A percentile compares a stretch with the other conserved stretches of the same genome.
Evolutionary conservation across 2,329 filamentous ascomycete species (phyloP).

Genomic region (Daldinia sp.): DNA sequence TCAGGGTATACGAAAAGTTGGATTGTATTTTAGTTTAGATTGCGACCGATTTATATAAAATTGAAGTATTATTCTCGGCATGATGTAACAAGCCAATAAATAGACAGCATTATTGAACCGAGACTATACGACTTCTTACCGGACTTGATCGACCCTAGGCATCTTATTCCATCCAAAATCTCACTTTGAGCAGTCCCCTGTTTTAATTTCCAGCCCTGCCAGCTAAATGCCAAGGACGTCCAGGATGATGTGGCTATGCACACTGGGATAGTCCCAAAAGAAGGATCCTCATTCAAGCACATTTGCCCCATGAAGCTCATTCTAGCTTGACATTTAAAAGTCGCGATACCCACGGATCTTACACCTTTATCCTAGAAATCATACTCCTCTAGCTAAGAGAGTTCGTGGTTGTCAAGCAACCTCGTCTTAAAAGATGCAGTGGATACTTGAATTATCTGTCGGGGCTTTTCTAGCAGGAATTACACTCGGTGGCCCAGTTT

Average conservation of each 20-base stretch:
- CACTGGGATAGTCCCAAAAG: not conserved
- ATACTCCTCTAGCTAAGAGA: not conserved
- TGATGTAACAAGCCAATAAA: not conserved
- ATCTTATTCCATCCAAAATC: no score
- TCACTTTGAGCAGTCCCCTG: not conserved
- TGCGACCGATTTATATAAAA: not conserved
- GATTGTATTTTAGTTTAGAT: not conserved
- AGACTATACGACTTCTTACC: not conserved
- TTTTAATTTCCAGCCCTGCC: constrained; percentile 3
- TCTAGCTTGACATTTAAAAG: not conserved
- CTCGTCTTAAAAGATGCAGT: not conserved
- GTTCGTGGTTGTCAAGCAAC: not conserved
- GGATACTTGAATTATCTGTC: not conserved
- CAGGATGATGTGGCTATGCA: constrained; percentile 1
- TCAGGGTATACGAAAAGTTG: not conserved
- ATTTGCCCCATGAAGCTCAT: not conserved
- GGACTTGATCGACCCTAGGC: not conserved
- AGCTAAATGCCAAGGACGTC: not conserved
- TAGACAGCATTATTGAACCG: not conserved
- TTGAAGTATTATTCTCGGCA: not conserved
- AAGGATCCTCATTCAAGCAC: not conserved
- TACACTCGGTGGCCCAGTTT: not conserved
- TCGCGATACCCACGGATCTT: not conserved
- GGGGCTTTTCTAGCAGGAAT: not conserved
- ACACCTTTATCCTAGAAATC: not conserved